A percentile compares a stretch with the other conserved stretches of the same genome.
These are phyloP conservation scores for Suillus subluteus DNA, from an alignment of 768 basidiomycete genomes.

Conservation along the genomic window DNA sequence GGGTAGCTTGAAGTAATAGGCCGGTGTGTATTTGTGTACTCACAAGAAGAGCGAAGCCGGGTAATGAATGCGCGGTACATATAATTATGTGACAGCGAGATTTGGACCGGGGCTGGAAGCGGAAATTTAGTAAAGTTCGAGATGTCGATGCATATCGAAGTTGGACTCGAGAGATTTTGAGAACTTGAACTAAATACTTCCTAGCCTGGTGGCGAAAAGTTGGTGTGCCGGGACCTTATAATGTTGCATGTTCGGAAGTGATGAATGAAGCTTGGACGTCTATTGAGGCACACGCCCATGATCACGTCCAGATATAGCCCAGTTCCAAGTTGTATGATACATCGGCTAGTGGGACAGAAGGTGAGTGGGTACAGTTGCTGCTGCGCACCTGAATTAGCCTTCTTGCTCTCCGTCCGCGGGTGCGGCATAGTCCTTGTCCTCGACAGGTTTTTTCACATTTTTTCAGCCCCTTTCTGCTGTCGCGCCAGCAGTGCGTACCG, in stretches of 20 bases:
- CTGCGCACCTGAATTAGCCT: neutral
- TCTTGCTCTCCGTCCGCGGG: neutral
- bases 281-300: neutral
- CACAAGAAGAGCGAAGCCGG: neutral
- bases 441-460: neutral
- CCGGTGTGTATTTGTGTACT: neutral
- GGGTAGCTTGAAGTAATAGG: slow-evolving; percentile 5
- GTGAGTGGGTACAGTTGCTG: neutral
- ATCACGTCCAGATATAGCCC: neutral
- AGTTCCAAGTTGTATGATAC: neutral
- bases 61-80: neutral
- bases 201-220: neutral
- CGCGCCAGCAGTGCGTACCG: no score
- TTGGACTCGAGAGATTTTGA: neutral
- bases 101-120: neutral
- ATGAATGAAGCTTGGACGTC: neutral
- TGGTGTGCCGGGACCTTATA: neutral
- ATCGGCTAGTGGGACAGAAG: neutral
- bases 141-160: neutral
- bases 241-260: neutral
- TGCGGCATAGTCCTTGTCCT: neutral
- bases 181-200: neutral
- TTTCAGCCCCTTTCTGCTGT: neutral
- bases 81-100: neutral
- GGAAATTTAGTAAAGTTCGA: neutral